A percentile compares a stretch with the other conserved stretches of the same genome.
Evolutionary conservation across 495 filamentous ascomycete species (phyloP).

Genomic region (Penicillium canariense): DNA sequence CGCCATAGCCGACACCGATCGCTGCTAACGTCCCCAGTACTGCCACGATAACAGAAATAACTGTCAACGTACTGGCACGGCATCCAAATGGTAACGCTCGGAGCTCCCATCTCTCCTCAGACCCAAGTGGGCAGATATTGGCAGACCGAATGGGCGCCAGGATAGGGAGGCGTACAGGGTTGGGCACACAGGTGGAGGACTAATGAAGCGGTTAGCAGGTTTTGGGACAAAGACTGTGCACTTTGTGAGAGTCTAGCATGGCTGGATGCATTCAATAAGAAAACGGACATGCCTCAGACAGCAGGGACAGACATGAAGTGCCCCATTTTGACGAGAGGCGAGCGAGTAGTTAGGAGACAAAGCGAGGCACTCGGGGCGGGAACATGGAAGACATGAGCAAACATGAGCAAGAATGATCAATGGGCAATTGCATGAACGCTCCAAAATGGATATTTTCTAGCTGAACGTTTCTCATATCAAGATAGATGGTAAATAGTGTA

Average conservation of each 20-base stretch:
- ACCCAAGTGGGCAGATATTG: conserved; percentile 47
- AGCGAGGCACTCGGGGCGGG: background rate
- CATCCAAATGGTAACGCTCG: conserved; percentile 50
- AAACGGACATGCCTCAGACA: background rate
- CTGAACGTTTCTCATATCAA: background rate
- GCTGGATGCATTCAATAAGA: background rate
- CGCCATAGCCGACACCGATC: conserved; percentile 25
- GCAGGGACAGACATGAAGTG: background rate
- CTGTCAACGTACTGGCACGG: conserved; percentile 48
- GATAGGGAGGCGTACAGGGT: conserved; percentile 40
- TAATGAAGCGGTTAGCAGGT: conserved; percentile 15
- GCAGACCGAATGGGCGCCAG: conserved; percentile 43
- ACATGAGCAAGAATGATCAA: background rate
- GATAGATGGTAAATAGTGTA: background rate
- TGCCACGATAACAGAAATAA: conserved; percentile 40
- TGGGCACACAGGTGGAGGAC: conserved; percentile 53
- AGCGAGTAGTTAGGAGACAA: background rate
- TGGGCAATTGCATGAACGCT: no score
- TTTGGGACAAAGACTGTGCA: background rate
- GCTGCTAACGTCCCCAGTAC: conserved; percentile 36
- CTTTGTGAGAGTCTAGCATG: no score
- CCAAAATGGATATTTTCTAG: background rate
- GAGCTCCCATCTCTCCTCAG: conserved; percentile 53
- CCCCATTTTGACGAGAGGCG: background rate
- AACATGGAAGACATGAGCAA: no score